These are phyloP conservation scores for Brassica nigra DNA, from an alignment of 345 rosid genomes.

Conservation along the genomic window DNA sequence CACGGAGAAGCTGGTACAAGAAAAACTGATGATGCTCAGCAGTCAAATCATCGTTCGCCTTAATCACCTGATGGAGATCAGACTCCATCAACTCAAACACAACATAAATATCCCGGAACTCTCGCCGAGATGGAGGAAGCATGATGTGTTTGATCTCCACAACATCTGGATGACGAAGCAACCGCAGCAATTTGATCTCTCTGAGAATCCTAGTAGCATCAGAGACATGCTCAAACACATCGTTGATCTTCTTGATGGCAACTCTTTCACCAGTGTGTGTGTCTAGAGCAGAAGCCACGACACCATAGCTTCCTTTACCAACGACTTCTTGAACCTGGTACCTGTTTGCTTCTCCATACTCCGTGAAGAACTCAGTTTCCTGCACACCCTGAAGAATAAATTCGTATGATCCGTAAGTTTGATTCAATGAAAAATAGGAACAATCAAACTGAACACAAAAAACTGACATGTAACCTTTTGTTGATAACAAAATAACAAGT, in stretches of 20 bases:
- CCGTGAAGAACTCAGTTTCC: neutral
- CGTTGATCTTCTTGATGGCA: neutral
- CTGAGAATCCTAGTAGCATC: neutral
- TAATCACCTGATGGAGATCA: neutral
- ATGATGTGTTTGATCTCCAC: slow-evolving; percentile 1
- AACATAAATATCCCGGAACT: neutral
- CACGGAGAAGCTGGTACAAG: slow-evolving; percentile 2
- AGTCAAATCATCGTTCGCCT: neutral
- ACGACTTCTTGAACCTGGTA: neutral
- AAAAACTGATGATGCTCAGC: slow-evolving; percentile 1
- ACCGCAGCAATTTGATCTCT: neutral
- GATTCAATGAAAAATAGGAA: neutral
- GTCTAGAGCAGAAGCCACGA: neutral
- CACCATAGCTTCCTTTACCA: neutral
- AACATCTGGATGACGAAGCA: neutral
- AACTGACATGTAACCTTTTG: neutral
- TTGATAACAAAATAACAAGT: neutral
- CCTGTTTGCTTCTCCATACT: neutral
- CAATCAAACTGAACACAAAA: neutral
- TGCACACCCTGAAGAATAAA: neutral
- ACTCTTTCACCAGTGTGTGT: neutral
- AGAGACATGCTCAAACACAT: neutral
- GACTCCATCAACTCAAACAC: neutral
- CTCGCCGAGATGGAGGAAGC: neutral
- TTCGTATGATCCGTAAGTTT: neutral